Evolutionary conservation across 2,329 filamentous ascomycete genomes (phyloP).

Genomic region (Macrophomina tecta): DNA sequence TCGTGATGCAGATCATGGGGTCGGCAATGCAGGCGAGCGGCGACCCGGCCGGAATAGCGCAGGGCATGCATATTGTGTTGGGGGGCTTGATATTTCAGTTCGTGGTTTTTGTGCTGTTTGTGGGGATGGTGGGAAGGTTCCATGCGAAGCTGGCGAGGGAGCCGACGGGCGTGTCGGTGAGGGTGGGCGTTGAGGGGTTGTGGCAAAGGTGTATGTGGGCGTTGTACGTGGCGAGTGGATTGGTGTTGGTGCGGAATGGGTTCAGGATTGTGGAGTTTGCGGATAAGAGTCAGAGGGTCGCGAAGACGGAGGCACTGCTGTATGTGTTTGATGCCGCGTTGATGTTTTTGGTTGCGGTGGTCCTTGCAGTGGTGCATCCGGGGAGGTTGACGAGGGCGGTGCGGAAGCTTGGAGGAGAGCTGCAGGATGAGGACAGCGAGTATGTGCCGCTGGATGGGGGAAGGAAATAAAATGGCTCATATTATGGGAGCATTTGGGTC

Average conservation of each 20-base stretch:
- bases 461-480: too few species aligned
- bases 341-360: constrained; percentile 51
- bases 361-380: constrained; percentile 48
- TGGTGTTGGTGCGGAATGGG: constrained; percentile 57
- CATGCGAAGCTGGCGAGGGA: constrained; percentile 32
- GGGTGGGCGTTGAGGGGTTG: not conserved
- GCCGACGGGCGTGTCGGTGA: constrained; percentile 29
- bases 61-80: constrained; percentile 53
- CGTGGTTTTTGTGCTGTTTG: constrained; percentile 58
- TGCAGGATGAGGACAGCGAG: too few species aligned
- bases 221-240: constrained; percentile 50
- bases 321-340: constrained; percentile 56
- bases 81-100: constrained; percentile 58
- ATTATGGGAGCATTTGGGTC: too few species aligned
- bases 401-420: not conserved
- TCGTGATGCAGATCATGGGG: constrained; percentile 34
- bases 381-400: constrained; percentile 32
- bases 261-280: constrained; percentile 58
- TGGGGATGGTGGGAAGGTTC: constrained; percentile 41
- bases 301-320: constrained; percentile 53
- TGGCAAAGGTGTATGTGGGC: constrained; percentile 45
- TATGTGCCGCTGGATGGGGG: too few species aligned
- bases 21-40: constrained; percentile 33
- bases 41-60: constrained; percentile 7
- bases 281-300: constrained; percentile 49